These are phyloP conservation scores for Kernera saxatilis DNA, from an alignment of 345 rosid genomes.

Conservation along the genomic window DNA sequence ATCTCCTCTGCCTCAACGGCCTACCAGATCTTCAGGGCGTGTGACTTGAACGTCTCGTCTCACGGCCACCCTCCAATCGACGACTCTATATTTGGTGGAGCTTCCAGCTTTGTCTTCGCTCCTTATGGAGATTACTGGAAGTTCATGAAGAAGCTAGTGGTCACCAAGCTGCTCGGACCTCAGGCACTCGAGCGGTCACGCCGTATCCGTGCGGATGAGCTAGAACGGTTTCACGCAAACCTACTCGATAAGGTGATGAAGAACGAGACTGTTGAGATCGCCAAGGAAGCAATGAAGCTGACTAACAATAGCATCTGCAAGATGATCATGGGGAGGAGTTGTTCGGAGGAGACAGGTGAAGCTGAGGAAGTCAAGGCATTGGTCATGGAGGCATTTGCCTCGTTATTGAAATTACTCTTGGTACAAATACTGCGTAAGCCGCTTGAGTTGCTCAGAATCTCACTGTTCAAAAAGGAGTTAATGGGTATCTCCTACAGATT, in stretches of 20 bases:
- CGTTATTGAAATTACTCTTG: background rate
- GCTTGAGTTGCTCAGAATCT: background rate
- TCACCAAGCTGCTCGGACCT: background rate
- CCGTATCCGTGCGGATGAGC: background rate
- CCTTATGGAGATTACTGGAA: no score
- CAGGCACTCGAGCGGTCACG: background rate
- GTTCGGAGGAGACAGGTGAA: background rate
- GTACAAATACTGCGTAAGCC: background rate
- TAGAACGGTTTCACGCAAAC: background rate
- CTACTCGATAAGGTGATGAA: background rate
- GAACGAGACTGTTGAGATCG: no score
- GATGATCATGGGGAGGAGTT: slow-evolving; percentile 35
- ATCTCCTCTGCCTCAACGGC: no score
- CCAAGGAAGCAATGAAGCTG: background rate
- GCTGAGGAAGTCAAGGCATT: background rate
- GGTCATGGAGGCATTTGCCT: background rate
- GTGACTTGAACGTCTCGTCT: no score
- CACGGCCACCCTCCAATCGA: no score
- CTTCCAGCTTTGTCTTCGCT: no score
- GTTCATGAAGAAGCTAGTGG: no score
- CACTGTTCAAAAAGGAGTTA: no score
- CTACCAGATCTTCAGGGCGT: no score
- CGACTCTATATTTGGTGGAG: no score
- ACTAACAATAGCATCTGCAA: slow-evolving; percentile 9
- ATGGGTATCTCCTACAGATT: no score